A percentile compares a stretch with the other conserved stretches of the same genome.
Conservation (phyloP, 2,329 filamentous ascomycete genomes). For the Pseudogymnoascus verrucosus region DNA sequence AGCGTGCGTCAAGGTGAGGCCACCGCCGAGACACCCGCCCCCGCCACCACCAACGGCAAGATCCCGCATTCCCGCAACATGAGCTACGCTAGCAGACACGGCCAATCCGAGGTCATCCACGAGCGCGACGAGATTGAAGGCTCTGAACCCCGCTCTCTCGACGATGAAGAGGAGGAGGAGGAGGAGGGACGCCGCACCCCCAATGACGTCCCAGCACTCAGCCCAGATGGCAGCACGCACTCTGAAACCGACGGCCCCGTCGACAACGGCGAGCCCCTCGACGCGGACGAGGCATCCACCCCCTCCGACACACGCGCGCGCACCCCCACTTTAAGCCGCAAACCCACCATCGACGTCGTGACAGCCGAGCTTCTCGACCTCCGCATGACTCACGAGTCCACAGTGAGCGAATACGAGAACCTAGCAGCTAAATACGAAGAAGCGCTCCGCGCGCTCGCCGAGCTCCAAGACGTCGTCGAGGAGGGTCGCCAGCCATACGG, state of each 20-base stretch:
- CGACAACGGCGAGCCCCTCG: slow-evolving; percentile 29
- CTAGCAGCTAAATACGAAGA: slow-evolving; percentile 88
- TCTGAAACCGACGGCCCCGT: slow-evolving; percentile 26
- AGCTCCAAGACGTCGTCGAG: slow-evolving; percentile 78
- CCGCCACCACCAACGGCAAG: slow-evolving; percentile 34
- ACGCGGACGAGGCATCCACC: slow-evolving; percentile 28
- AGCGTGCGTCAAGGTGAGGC: slow-evolving; percentile 50
- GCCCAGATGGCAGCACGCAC: slow-evolving; percentile 16
- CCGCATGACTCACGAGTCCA: slow-evolving; percentile 81
- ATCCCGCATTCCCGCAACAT: slow-evolving; percentile 47
- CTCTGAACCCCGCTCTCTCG: not conserved
- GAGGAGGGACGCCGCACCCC: slow-evolving; percentile 18
- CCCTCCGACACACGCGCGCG: not conserved
- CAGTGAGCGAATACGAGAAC: slow-evolving; percentile 69
- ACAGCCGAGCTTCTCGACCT: slow-evolving; percentile 88
- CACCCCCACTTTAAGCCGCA: not conserved
- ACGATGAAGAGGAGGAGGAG: slow-evolving; percentile 17
- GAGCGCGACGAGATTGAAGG: slow-evolving; percentile 37
- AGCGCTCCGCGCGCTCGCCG: slow-evolving; percentile 70
- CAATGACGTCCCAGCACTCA: slow-evolving; percentile 5
- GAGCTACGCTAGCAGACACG: slow-evolving; percentile 45
- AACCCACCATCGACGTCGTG: slow-evolving; percentile 53
- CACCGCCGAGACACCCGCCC: slow-evolving; percentile 19
- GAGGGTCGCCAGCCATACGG: slow-evolving; percentile 58
- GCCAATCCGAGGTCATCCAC: slow-evolving; percentile 44